Evolutionary conservation across 306 rosid genomes (phyloP).

Genomic region (Medicago truncatula): DNA sequence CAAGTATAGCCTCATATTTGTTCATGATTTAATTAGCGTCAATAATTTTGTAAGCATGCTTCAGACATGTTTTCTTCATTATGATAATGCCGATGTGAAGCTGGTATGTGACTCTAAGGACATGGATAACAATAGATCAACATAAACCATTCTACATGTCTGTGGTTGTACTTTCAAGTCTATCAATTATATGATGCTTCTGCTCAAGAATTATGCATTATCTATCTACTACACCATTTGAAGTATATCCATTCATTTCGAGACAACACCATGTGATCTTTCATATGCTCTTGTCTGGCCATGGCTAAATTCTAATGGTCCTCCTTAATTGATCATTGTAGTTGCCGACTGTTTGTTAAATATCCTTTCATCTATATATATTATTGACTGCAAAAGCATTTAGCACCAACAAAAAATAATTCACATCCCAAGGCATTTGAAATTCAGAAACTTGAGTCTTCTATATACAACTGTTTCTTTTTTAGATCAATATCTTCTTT

Average conservation of each 20-base stretch:
- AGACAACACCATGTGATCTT: constrained; percentile 50
- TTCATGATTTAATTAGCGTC: too few relatives aligned
- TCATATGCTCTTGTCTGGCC: constrained; percentile 26
- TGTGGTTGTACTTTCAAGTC: background rate
- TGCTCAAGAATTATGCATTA: background rate
- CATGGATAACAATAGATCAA: background rate
- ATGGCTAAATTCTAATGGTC: background rate
- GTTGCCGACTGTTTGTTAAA: background rate
- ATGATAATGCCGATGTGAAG: background rate
- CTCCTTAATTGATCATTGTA: background rate
- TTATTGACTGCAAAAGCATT: background rate
- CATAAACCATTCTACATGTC: background rate
- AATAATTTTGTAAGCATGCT: background rate
- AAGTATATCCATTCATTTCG: background rate
- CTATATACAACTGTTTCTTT: background rate
- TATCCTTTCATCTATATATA: background rate
- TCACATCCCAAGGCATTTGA: background rate
- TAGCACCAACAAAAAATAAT: background rate
- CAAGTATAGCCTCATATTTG: background rate
- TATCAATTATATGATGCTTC: background rate
- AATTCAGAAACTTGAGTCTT: background rate
- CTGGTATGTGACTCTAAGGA: background rate
- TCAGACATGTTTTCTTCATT: background rate
- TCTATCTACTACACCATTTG: background rate
- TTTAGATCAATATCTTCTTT: too few relatives aligned